Evolutionary conservation across 2,329 filamentous ascomycete genomes (phyloP).

Genomic region (Westerdykella aurantiaca): DNA sequence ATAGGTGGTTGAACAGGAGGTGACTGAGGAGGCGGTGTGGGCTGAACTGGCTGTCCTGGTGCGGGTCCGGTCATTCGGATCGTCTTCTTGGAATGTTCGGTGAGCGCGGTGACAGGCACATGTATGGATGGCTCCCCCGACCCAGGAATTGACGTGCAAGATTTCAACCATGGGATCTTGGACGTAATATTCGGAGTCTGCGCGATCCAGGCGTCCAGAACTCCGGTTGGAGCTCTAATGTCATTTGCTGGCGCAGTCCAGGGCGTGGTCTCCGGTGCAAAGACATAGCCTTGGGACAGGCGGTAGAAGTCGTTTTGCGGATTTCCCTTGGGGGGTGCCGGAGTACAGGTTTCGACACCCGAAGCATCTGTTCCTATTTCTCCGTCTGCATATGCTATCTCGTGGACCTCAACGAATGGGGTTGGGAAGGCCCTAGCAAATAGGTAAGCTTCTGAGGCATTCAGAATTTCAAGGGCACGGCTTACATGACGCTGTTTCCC

Average conservation of each 20-base stretch:
- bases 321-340: too few relatives aligned
- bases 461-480: too few relatives aligned
- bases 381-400: background rate
- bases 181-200: conserved; percentile 1
- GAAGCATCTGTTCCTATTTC: too few relatives aligned
- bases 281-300: too few relatives aligned
- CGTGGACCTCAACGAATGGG: background rate
- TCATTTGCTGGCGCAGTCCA: too few relatives aligned
- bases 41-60: too few relatives aligned
- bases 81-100: conserved; percentile 1
- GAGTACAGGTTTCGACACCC: too few relatives aligned
- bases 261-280: too few relatives aligned
- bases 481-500: background rate
- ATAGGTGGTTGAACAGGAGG: too few relatives aligned
- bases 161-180: background rate
- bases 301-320: too few relatives aligned
- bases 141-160: background rate
- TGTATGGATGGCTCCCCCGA: background rate
- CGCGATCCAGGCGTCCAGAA: conserved; percentile 2
- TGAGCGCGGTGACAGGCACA: conserved; percentile 1
- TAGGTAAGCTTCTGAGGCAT: too few relatives aligned
- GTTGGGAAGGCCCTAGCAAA: conserved; percentile 1
- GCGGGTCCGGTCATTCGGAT: background rate
- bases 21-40: too few relatives aligned
- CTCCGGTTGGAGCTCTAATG: background rate